phyloP scores from a whole-genome alignment of 176 grass and related monocot genomes.

The Puya raimondii region DNA sequence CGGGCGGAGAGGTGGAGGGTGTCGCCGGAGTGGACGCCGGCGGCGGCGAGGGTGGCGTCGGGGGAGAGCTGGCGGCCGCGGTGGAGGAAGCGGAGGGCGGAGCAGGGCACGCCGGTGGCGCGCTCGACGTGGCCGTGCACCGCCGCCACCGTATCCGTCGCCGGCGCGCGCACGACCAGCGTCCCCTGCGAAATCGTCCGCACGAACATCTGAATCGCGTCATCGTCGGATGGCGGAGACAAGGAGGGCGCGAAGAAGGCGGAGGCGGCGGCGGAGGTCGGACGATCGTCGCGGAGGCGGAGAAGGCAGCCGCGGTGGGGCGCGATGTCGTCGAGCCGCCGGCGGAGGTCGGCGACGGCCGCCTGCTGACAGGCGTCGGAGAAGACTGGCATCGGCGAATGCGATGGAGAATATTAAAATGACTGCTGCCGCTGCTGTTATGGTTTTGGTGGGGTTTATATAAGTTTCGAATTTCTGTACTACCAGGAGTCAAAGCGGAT shows the following conservation, averaged over 20 bases:
- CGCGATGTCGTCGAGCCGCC: neutral
- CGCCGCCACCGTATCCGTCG: neutral
- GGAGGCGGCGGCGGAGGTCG: constrained; percentile 26
- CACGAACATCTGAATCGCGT: too few species aligned
- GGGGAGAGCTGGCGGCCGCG: neutral
- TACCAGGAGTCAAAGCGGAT: too few species aligned
- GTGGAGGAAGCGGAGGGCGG: neutral
- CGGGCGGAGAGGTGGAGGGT: constrained; percentile 7
- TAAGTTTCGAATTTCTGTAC: too few species aligned
- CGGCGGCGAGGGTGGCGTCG: constrained; percentile 4
- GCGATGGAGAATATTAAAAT: too few species aligned
- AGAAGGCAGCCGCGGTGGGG: constrained; percentile 22
- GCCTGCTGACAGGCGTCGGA: too few species aligned
- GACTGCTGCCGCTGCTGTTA: too few species aligned
- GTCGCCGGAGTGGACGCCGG: constrained; percentile 17
- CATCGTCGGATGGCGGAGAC: too few species aligned
- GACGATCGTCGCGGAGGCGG: constrained; percentile 22
- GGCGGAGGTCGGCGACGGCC: neutral
- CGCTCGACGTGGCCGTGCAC: neutral
- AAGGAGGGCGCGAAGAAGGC: too few species aligned
- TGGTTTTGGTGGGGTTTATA: too few species aligned
- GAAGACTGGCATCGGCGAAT: too few species aligned
- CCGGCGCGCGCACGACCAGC: too few species aligned
- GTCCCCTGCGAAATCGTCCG: too few species aligned
- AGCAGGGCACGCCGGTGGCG: neutral